These are phyloP conservation scores for Cryptococcus neoformans DNA, from an alignment of 1,284 basidiomycete species.

Conservation along the genomic window DNA sequence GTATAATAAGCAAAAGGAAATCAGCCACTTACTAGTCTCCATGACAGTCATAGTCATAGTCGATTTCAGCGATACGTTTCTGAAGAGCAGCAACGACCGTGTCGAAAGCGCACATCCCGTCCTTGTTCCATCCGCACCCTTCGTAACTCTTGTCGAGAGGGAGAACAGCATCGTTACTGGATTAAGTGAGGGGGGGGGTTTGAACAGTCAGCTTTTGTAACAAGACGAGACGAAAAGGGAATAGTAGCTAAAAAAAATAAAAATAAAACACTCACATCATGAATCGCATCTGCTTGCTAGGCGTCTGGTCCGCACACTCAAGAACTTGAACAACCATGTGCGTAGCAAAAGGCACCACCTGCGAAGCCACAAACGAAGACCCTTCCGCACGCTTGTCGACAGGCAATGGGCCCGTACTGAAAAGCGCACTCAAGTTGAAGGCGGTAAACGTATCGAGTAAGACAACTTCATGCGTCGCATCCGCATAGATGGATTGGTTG, in stretches of 20 bases:
- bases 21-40: constrained; percentile 62
- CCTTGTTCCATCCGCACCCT: constrained; percentile 63
- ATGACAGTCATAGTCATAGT: constrained; percentile 72
- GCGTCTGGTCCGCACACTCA: constrained; percentile 28
- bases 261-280: constrained; percentile 25
- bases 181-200: background rate
- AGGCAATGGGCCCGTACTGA: constrained; percentile 26
- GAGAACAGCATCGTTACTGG: constrained; percentile 80
- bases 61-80: constrained; percentile 63
- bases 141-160: constrained; percentile 68
- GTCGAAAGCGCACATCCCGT: constrained; percentile 76
- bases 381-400: constrained; percentile 11
- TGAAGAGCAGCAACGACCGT: constrained; percentile 70
- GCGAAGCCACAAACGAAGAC: constrained; percentile 59
- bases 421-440: constrained; percentile 61
- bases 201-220: background rate
- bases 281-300: constrained; percentile 46
- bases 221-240: background rate
- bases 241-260: background rate
- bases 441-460: constrained; percentile 72
- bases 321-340: constrained; percentile 42
- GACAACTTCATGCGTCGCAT: constrained; percentile 57
- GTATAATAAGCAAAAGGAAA: background rate
- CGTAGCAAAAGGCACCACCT: constrained; percentile 72
- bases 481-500: constrained; percentile 68